Evolutionary conservation across 192 early-diverging fungal genomes (phyloP).

Genomic region (Anaeromyces robustus): DNA sequence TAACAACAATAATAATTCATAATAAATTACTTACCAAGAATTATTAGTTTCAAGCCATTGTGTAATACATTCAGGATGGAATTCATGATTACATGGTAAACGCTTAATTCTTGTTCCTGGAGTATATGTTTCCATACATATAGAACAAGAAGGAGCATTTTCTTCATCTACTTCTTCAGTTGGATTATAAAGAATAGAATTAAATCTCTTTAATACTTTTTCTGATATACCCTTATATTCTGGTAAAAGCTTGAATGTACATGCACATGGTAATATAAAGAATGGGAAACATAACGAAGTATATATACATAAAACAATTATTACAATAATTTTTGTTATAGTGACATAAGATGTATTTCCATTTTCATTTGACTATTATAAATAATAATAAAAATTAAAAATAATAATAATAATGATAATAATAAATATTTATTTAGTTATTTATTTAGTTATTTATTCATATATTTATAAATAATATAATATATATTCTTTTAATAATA

Average conservation of each 20-base stretch:
- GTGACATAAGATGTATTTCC: not conserved
- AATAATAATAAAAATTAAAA: too few species aligned
- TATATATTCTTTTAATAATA: too few species aligned
- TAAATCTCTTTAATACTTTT: not conserved
- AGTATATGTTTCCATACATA: not conserved
- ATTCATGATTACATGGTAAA: slow-evolving; percentile 15
- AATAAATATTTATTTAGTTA: too few species aligned
- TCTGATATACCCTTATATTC: not conserved
- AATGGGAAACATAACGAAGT: not conserved
- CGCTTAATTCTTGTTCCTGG: not conserved
- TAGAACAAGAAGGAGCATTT: not conserved
- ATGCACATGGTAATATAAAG: not conserved
- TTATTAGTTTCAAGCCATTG: slow-evolving; percentile 14
- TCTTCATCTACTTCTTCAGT: not conserved
- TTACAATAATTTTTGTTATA: not conserved
- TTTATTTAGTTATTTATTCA: too few species aligned
- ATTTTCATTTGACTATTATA: too few species aligned
- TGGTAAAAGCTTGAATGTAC: not conserved
- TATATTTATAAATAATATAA: too few species aligned
- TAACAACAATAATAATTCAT: too few species aligned
- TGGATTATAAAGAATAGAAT: not conserved
- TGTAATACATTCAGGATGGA: slow-evolving; percentile 13
- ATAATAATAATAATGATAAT: too few species aligned
- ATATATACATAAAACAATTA: not conserved
- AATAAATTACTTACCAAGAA: slow-evolving; percentile 11